These are phyloP conservation scores for Colletotrichum eremochloae DNA, from an alignment of 2,329 filamentous ascomycete species.

Conservation along the genomic window DNA sequence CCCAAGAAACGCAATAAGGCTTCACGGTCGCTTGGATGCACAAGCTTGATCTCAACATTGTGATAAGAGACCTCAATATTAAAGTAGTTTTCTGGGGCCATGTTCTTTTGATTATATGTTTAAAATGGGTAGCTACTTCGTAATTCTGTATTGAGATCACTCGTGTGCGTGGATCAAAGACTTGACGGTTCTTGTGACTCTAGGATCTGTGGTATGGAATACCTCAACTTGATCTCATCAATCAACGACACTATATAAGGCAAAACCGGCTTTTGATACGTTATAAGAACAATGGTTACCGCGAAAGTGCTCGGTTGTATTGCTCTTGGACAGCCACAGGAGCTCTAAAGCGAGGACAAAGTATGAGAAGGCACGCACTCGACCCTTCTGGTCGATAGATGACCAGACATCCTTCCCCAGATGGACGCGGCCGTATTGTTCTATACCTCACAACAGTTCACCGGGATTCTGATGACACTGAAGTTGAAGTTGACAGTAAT, in stretches of 20 bases:
- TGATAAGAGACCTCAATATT: too few relatives aligned
- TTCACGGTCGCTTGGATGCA: neutral
- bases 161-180: neutral
- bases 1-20: neutral
- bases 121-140: rapidly evolving
- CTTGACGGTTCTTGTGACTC: neutral
- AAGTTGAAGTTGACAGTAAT: too few relatives aligned
- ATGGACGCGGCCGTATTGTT: too few relatives aligned
- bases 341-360: neutral
- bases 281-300: neutral
- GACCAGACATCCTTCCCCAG: neutral
- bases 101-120: neutral
- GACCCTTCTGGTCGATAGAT: neutral
- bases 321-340: too few relatives aligned
- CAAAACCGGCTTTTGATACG: neutral
- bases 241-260: neutral
- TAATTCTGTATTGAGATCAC: neutral
- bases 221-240: neutral
- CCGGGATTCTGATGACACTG: neutral
- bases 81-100: neutral
- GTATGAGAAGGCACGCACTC: neutral
- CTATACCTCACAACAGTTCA: neutral
- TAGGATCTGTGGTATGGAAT: neutral
- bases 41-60: neutral
- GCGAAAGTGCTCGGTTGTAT: neutral